Evolutionary conservation across 2,329 filamentous ascomycete species (phyloP), one percentile per base, ranked within the genome.

Genomic region (Rhynchosporium graminicola): DNA sequence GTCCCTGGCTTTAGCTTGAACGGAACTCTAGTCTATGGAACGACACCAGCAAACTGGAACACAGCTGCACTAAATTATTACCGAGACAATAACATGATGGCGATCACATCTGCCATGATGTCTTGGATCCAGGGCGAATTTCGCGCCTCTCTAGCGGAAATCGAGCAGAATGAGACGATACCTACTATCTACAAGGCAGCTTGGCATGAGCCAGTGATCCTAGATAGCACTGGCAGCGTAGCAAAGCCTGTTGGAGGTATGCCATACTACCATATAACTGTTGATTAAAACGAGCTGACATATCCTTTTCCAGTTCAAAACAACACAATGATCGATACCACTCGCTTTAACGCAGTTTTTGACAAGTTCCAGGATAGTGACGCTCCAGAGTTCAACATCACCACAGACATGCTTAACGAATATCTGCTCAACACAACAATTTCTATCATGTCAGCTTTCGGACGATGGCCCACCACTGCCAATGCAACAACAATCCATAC

Each of bases 351-450:
- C 42, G 55, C 51, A 8, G 48, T 51, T 7, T 68, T 66, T 29
- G 12, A 50, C 48, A 3, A 64, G 45, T 52, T 61, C 50, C 29
- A 57, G 54, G 2, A 20, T 48, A 29, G 20, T 33, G 42, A 43
- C 13, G 8, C 4, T 15, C 66, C 57, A 12, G 33, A 26, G 4
- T 64, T 69, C 56, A 63, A 60, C 12, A 40, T 70, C 9, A 64
- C 66, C 1, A 52, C 65, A 56, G 62, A 64, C 6, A 26, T 58
- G 1, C 46, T 70, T 9, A 70, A 71, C 33, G 61, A 67, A 0
- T 63, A 68, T 13, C 26, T 71, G 6, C 51, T 69, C 59, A 70
- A 70, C 42, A 60, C 67, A 7, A 69, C 68, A 2, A 62, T 57
- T 5, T 69, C 66, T 1, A 56, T 61, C 0, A 65, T 66, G 63